phyloP scores from a whole-genome alignment of 306 rosid species.

The Prunus mongolica region DNA sequence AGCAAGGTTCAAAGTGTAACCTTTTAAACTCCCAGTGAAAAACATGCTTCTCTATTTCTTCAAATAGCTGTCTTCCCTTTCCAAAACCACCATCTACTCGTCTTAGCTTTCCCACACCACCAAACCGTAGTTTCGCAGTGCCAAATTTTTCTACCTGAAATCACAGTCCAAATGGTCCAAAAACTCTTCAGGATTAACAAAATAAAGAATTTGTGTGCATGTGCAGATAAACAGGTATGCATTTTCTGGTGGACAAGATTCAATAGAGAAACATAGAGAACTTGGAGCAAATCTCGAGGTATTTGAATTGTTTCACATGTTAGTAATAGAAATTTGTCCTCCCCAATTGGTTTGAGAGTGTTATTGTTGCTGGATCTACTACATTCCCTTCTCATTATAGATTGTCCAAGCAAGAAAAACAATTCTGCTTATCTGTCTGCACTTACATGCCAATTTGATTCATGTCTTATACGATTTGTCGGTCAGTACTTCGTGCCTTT shows the following conservation, averaged over 20 bases:
- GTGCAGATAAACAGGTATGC: constrained; percentile 76
- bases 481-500: not conserved
- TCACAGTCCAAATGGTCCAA: not conserved
- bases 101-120: too few species aligned
- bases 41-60: too few species aligned
- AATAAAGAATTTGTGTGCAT: constrained; percentile 19
- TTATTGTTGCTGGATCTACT: not conserved
- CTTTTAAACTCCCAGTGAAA: too few species aligned
- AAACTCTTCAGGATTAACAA: not conserved
- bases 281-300: constrained; percentile 94
- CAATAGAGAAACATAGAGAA: constrained; percentile 78
- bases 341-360: not conserved
- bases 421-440: not conserved
- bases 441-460: not conserved
- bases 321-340: not conserved
- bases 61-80: not conserved
- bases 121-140: too few species aligned
- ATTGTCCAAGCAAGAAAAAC: not conserved
- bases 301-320: not conserved
- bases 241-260: constrained; percentile 96
- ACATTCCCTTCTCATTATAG: not conserved
- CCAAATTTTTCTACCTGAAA: not conserved
- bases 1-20: too few species aligned
- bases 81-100: too few species aligned
- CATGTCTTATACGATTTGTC: not conserved